Conservation (phyloP, 2,329 filamentous ascomycete species). For the Diplocarpon mali region DNA sequence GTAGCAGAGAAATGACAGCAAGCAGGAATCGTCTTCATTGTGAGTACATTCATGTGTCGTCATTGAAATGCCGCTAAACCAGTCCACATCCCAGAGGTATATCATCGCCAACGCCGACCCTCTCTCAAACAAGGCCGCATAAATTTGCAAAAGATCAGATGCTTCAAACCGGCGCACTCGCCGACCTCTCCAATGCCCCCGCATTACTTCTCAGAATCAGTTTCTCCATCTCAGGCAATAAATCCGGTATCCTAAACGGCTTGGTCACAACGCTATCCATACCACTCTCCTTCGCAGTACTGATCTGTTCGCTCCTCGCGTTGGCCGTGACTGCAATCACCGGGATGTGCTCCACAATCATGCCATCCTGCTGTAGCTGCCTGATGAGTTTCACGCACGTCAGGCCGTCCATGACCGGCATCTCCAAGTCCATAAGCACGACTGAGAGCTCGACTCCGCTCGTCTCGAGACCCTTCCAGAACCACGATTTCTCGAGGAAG, state of each 20-base stretch:
- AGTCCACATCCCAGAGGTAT: too few relatives aligned
- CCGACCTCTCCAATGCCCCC: background rate
- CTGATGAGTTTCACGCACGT: conserved; percentile 55
- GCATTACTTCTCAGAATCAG: conserved; percentile 2
- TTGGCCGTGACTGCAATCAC: conserved; percentile 27
- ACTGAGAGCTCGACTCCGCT: conserved; percentile 38
- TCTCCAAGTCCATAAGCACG: conserved; percentile 66
- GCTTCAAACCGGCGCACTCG: background rate
- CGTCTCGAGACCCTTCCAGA: conserved; percentile 9
- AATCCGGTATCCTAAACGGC: conserved; percentile 53
- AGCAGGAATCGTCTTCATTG: too few relatives aligned
- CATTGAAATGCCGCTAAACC: too few relatives aligned
- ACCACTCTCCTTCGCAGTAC: conserved; percentile 16
- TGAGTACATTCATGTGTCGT: too few relatives aligned
- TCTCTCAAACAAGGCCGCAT: background rate
- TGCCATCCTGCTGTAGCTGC: conserved; percentile 40
- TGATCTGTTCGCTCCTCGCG: conserved; percentile 22
- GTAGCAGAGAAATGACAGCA: too few relatives aligned
- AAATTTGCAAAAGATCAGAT: background rate
- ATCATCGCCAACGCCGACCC: too few relatives aligned
- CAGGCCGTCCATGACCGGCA: conserved; percentile 62
- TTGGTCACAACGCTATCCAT: conserved; percentile 59
- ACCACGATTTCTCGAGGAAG: conserved; percentile 12
- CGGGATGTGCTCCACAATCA: conserved; percentile 34
- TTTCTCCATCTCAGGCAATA: conserved; percentile 46